phyloP scores from a whole-genome alignment of 179 eudicot species.

The Beta lomatogona region DNA sequence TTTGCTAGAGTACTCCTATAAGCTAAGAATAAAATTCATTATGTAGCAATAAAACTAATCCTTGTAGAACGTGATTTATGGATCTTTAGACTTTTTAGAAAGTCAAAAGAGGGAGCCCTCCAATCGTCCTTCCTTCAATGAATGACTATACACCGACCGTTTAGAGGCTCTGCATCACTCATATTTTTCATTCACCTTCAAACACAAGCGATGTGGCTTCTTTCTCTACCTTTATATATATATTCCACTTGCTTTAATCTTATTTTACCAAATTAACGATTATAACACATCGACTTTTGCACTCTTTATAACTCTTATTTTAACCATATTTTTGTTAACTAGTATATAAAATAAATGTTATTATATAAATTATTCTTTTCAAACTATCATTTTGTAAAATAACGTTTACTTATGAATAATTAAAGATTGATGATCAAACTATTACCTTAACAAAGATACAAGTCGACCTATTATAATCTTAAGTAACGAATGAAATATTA shows the following conservation, averaged over 20 bases:
- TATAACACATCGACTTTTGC: background rate
- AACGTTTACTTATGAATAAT: too few relatives aligned
- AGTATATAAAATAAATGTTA: too few relatives aligned
- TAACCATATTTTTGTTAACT: background rate
- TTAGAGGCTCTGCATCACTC: background rate
- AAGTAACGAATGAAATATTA: background rate
- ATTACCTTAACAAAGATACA: too few relatives aligned
- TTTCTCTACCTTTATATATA: background rate
- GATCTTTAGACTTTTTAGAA: background rate
- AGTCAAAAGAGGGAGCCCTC: constrained; percentile 7
- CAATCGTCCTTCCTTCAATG: background rate
- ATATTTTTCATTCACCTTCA: background rate
- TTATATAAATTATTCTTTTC: background rate
- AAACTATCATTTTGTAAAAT: too few relatives aligned
- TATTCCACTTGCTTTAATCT: too few relatives aligned
- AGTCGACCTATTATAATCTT: too few relatives aligned
- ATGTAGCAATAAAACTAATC: background rate
- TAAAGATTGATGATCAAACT: too few relatives aligned
- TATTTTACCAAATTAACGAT: too few relatives aligned
- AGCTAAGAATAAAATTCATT: background rate
- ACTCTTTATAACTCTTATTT: background rate
- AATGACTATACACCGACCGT: constrained; percentile 12
- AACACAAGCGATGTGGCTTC: background rate
- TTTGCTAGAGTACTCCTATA: background rate
- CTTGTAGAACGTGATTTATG: constrained; percentile 7